Evolutionary conservation across 805 yeast genomes (phyloP).

Genomic region (Candida palmyrensis): DNA sequence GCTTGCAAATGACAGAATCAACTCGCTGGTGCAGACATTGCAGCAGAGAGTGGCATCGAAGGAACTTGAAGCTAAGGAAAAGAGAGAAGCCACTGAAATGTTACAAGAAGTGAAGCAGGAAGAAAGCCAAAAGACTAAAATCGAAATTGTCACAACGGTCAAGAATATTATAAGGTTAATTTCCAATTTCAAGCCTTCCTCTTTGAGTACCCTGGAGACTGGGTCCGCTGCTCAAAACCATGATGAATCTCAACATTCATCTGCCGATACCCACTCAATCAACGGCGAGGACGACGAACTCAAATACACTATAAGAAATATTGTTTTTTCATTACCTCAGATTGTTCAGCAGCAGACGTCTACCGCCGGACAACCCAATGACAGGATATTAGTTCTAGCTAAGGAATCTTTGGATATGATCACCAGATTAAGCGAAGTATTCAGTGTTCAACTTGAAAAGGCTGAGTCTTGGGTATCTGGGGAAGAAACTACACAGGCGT

Average conservation of each 20-base stretch:
- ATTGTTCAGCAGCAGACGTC: slow-evolving; percentile 16
- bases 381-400: slow-evolving; percentile 74
- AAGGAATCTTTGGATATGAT: slow-evolving; percentile 88
- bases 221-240: neutral
- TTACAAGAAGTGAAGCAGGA: slow-evolving; percentile 9
- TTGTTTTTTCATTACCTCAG: slow-evolving; percentile 66
- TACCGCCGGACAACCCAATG: slow-evolving; percentile 35
- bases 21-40: slow-evolving; percentile 57
- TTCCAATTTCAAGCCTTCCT: slow-evolving; percentile 62
- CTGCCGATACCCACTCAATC: neutral
- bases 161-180: slow-evolving; percentile 83
- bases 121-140: slow-evolving; percentile 47
- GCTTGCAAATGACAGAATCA: slow-evolving; percentile 74
- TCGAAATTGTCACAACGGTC: slow-evolving; percentile 83
- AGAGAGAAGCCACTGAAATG: slow-evolving; percentile 14
- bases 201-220: slow-evolving; percentile 16
- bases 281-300: slow-evolving; percentile 17
- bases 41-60: slow-evolving; percentile 47
- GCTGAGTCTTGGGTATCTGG: slow-evolving; percentile 80
- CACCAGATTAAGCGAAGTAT: slow-evolving; percentile 72
- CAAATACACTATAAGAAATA: slow-evolving; percentile 73
- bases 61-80: slow-evolving; percentile 31
- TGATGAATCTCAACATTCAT: neutral
- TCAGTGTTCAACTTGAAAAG: slow-evolving; percentile 76
- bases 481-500: slow-evolving; percentile 27